Base-by-base conservation (phyloP, 176 grass and related monocot genomes). In the Zoysia pacifica region DNA sequence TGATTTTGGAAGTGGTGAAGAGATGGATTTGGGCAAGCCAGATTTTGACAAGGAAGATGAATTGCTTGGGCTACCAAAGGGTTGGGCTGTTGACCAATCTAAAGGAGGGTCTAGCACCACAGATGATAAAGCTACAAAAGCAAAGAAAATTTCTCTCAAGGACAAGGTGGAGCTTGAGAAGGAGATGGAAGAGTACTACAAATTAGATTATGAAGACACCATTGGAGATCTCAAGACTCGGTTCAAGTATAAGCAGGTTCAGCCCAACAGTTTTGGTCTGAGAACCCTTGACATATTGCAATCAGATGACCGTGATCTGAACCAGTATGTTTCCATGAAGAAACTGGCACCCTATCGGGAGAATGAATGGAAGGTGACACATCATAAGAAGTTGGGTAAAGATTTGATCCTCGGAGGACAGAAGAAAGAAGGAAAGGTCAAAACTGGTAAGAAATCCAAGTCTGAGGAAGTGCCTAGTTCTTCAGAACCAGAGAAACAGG, bases 171-270 rank as follows among this genome's bases (percentile, higher is more conserved):
- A 94, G 65, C 86, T 99, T 66, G 96, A 95, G 74, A 95, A 99
- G 50, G 96, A 95, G 76, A 82, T 99, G 72, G 93, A 99, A 28
- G 93, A 99, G 82, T 95, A 99, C 65, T 99, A 95, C 70, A 99
- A 91, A 19, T 81, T 96, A 67, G 97, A 99, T 82, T 96, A 94
- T 41, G 91, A 96, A 73, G 97, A 91, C 74, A 93, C 90, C 65
- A 95, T 99, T 68, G 96, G 90, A 63, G 93, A 99, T 82, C 58
- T 99, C 35, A 99, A 95, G 79, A 99, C 96, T 83, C 79, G 96
- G 37, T 99, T 95, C 82, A 99, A 86, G 82, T 95, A 95, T 48
- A 90, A 86, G 42, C 50, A 90, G 39, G 96, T 95, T 72, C 59
- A 76, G 35, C 81, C 90, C 14, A 95, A 95, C 64, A 81, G 38